A percentile compares a stretch with the other conserved stretches of the same genome.
phyloP scores from a whole-genome alignment of 768 basidiomycete genomes.

The Rhodotorula toruloides region DNA sequence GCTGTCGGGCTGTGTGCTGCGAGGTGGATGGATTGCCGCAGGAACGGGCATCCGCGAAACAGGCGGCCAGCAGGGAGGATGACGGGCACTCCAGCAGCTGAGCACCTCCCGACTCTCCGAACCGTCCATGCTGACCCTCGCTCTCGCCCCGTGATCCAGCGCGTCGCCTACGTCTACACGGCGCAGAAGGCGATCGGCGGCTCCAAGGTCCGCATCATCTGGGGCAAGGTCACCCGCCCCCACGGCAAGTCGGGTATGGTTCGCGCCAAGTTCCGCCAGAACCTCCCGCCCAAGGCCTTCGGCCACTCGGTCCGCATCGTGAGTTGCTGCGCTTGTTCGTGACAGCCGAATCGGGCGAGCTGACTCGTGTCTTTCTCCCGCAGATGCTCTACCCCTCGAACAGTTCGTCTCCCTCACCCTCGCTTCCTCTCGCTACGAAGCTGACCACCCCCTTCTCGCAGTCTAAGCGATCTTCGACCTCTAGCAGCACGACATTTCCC shows the following conservation, averaged over 20 bases:
- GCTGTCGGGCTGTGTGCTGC: not conserved
- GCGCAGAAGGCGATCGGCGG: slow-evolving; percentile 92
- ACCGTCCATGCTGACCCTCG: slow-evolving; percentile 3
- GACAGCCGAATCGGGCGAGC: not conserved
- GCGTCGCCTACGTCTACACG: slow-evolving; percentile 96
- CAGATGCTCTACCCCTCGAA: slow-evolving; percentile 91
- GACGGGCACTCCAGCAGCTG: not conserved
- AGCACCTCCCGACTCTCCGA: not conserved
- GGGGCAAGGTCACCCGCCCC: slow-evolving; percentile 56
- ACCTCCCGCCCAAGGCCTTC: slow-evolving; percentile 90
- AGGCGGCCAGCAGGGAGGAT: not conserved
- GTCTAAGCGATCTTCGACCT: too few species aligned
- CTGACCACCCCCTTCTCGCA: not conserved
- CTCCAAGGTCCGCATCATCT: slow-evolving; percentile 94
- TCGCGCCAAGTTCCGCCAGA: slow-evolving; percentile 66
- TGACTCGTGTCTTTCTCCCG: slow-evolving; percentile 4
- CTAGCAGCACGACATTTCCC: too few species aligned
- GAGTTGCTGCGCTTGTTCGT: slow-evolving; percentile 41
- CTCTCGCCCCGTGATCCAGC: slow-evolving; percentile 52
- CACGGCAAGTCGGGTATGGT: slow-evolving; percentile 80
- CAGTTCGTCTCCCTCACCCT: slow-evolving; percentile 48
- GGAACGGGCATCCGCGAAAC: not conserved
- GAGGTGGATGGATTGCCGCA: not conserved
- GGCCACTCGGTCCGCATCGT: slow-evolving; percentile 89
- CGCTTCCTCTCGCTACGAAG: not conserved